A percentile compares a stretch with the other conserved stretches of the same genome.
Conservation (phyloP, 177 flowering plant genomes). For the Tripterygium wilfordii region DNA sequence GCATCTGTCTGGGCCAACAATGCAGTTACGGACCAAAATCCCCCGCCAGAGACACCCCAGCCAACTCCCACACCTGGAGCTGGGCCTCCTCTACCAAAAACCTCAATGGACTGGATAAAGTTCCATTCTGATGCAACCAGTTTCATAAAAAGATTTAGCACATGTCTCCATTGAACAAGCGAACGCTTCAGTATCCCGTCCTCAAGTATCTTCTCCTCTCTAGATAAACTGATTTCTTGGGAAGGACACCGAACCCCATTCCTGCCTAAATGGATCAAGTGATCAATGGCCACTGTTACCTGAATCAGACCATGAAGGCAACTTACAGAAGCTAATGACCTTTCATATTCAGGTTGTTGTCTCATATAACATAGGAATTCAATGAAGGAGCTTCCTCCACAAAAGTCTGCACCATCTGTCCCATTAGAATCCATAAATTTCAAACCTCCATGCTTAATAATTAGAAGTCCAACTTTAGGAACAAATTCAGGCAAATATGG, state of each 20-base stretch:
- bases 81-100: conserved; percentile 88
- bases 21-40: conserved; percentile 72
- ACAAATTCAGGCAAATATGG: conserved; percentile 80
- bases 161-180: conserved; percentile 30
- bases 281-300: conserved; percentile 40
- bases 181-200: conserved; percentile 50
- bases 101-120: conserved; percentile 46
- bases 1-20: conserved; percentile 62
- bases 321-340: conserved; percentile 60
- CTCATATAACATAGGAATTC: conserved; percentile 47
- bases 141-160: conserved; percentile 31
- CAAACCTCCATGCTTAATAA: conserved; percentile 47
- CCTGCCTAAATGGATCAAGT: conserved; percentile 43
- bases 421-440: conserved; percentile 19
- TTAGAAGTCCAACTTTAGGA: conserved; percentile 55
- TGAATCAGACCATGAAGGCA: conserved; percentile 62
- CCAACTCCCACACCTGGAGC: conserved; percentile 94
- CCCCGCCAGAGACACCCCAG: conserved; percentile 94
- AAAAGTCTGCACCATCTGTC: conserved; percentile 10
- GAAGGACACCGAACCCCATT: conserved; percentile 11
- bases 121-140: conserved; percentile 46
- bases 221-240: conserved; percentile 12
- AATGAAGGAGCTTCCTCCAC: conserved; percentile 34
- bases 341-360: conserved; percentile 32
- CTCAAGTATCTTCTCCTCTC: conserved; percentile 48